Base-by-base conservation (phyloP, 2,329 filamentous ascomycete genomes). In the Colletotrichum acutatum region DNA sequence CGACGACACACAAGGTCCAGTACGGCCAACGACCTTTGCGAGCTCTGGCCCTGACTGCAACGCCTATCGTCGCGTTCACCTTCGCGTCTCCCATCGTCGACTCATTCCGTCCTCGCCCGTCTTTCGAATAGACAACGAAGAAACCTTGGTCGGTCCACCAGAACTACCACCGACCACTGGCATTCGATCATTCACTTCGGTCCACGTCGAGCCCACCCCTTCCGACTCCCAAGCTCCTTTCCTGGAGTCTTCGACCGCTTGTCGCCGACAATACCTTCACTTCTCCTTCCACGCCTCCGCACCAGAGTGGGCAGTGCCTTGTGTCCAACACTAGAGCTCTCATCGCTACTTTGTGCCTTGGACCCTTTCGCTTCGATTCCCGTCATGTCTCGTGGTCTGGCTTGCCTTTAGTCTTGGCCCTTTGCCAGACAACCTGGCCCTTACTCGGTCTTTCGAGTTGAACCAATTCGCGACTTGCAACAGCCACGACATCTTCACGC, bases 351-450 rank as follows among this genome's bases (percentile, higher is more conserved):
- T 59, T 24, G 58, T 65, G 57, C 68, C 37, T 42, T 32, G 63
- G 63, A 60, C 65, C 46, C 61, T 42, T 56, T 68, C 54, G 46
- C 53, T 34, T 67, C 71, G 24, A 56, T 71, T 72, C 53, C 42
- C 62, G 85, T 84, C 84, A 87, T 87, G 85, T 85, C 83, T 86
- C 78, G 80, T 79, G 79, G 78, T 80, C 78, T 80, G 80, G 80
- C 80, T 78, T 78, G 78, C 78, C 81, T 85, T 78, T 87, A 86
- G 85, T 84, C 82, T 82, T 85, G 85, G 85, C 85, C 76, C 79
- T 79, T 80, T 81, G 85, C 85, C 84, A 83, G 84, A 84, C 81
- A 79, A 78, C 57, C 74, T 69, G 72, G 72, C 72, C 56, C 24
- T 63, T 46, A 22, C 60, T 72, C 37, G 46, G 64, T 60, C 32